Evolutionary conservation across 495 filamentous ascomycete species (phyloP).

Genomic region (Penicillium bovifimosum): DNA sequence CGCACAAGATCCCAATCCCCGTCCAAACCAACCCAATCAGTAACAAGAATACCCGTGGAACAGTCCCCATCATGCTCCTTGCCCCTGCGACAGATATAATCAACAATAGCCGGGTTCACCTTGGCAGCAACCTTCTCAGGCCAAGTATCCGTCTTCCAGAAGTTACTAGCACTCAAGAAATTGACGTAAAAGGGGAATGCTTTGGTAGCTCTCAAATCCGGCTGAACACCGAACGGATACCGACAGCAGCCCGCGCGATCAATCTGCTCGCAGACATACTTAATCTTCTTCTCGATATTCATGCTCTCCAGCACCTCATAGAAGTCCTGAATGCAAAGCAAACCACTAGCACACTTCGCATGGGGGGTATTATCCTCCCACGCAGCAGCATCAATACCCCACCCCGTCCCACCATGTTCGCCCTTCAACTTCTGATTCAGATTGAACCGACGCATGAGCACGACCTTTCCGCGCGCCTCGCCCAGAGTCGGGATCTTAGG

Average conservation of each 20-base stretch:
- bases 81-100: slow-evolving; percentile 70
- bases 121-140: slow-evolving; percentile 89
- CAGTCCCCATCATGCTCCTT: slow-evolving; percentile 60
- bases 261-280: slow-evolving; percentile 65
- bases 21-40: slow-evolving; percentile 83
- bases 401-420: slow-evolving; percentile 60
- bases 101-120: slow-evolving; percentile 82
- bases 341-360: slow-evolving; percentile 62
- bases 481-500: slow-evolving; percentile 77
- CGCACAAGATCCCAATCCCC: slow-evolving; percentile 93
- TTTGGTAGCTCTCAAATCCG: slow-evolving; percentile 27
- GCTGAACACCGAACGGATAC: slow-evolving; percentile 38
- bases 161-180: slow-evolving; percentile 85
- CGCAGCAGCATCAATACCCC: slow-evolving; percentile 71
- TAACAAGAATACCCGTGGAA: slow-evolving; percentile 85
- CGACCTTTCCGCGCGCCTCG: slow-evolving; percentile 73
- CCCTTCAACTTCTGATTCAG: slow-evolving; percentile 55
- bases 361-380: slow-evolving; percentile 91
- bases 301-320: slow-evolving; percentile 76
- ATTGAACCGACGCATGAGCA: slow-evolving; percentile 77
- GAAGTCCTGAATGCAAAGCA: slow-evolving; percentile 88
- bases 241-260: slow-evolving; percentile 55
- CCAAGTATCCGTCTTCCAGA: slow-evolving; percentile 89
- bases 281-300: slow-evolving; percentile 77
- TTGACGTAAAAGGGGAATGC: slow-evolving; percentile 77